Evolutionary conservation across 2,329 filamentous ascomycete species (phyloP).

Genomic region (Exophiala sp.): DNA sequence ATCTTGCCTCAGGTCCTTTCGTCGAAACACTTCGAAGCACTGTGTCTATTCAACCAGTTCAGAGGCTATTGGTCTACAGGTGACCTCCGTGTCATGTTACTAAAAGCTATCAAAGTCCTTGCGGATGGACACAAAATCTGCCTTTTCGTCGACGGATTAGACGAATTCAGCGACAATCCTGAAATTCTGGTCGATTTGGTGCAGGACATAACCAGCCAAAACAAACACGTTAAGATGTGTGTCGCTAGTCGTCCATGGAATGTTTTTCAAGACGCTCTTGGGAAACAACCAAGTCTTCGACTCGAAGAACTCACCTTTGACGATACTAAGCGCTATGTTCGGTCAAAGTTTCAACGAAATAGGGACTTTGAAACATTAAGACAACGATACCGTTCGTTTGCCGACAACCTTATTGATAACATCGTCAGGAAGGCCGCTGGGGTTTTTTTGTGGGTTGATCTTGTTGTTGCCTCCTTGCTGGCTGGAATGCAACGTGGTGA

Average conservation of each 20-base stretch:
- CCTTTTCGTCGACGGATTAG: slow-evolving; percentile 26
- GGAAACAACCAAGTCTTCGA: slow-evolving; percentile 6
- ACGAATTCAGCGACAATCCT: slow-evolving; percentile 66
- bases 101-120: not conserved
- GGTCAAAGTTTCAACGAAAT: not conserved
- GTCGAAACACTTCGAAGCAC: not conserved
- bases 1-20: not conserved
- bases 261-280: slow-evolving; percentile 1
- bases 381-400: slow-evolving; percentile 3
- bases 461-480: slow-evolving; percentile 1
- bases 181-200: slow-evolving; percentile 85
- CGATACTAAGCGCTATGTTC: not conserved
- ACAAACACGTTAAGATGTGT: slow-evolving; percentile 6
- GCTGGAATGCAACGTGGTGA: slow-evolving; percentile 2
- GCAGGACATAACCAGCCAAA: not conserved
- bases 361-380: not conserved
- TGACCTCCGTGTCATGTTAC: too few relatives aligned
- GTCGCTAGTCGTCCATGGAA: slow-evolving; percentile 8
- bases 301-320: not conserved
- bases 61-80: too few relatives aligned
- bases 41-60: too few relatives aligned
- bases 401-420: slow-evolving; percentile 6
- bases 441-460: slow-evolving; percentile 1
- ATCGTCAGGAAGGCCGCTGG: slow-evolving; percentile 3
- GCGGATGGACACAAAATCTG: not conserved